Conservation (phyloP, 2,329 filamentous ascomycete genomes). For the Rutstroemia sp. region DNA sequence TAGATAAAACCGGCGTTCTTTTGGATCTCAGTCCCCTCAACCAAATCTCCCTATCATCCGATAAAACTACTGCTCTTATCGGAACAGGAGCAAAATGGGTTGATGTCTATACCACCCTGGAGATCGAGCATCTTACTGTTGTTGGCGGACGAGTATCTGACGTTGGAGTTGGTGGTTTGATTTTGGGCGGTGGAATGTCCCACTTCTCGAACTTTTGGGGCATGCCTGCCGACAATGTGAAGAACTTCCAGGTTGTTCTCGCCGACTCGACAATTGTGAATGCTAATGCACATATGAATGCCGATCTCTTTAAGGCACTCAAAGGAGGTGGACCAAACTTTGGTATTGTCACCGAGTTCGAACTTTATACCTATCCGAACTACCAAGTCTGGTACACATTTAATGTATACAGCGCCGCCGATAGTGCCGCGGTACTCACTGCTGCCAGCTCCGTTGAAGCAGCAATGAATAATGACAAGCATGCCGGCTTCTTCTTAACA, state of each 20-base stretch:
- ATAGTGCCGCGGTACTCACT: conserved; percentile 1
- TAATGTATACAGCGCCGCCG: background rate
- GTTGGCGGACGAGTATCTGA: conserved; percentile 30
- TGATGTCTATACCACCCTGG: conserved; percentile 32
- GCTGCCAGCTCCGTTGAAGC: conserved; percentile 6
- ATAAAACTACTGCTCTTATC: conserved; percentile 26
- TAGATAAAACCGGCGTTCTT: conserved; percentile 35
- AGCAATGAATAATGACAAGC: conserved; percentile 6
- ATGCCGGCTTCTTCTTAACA: conserved; percentile 10
- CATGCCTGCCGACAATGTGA: conserved; percentile 13
- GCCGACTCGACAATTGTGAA: conserved; percentile 22
- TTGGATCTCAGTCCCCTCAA: conserved; percentile 36
- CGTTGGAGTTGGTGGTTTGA: conserved; percentile 15
- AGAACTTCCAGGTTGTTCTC: conserved; percentile 21
- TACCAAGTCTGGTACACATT: conserved; percentile 11
- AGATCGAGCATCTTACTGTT: conserved; percentile 26
- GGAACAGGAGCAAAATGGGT: conserved; percentile 33
- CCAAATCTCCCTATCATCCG: conserved; percentile 18
- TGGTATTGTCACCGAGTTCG: conserved; percentile 33
- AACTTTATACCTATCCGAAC: conserved; percentile 32
- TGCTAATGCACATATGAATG: conserved; percentile 19
- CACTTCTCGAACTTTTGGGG: conserved; percentile 12
- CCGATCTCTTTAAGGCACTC: conserved; percentile 28
- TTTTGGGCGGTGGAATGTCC: conserved; percentile 19
- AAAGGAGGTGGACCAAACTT: conserved; percentile 31